Base-by-base conservation (phyloP, 2,329 filamentous ascomycete species). In the Fusarium austroafricanum region DNA sequence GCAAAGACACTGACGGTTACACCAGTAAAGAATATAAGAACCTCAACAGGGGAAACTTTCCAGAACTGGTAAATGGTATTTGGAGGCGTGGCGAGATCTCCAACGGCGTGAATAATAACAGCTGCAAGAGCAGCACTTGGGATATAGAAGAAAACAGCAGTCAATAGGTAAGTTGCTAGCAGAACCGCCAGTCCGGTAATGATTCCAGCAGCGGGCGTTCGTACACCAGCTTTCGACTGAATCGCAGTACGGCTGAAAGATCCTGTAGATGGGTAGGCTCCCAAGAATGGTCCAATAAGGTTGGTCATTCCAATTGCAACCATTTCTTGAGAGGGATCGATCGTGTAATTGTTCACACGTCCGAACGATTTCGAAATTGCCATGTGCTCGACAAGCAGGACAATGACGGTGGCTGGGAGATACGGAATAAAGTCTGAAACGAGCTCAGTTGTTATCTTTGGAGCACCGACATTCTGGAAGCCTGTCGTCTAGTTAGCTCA, bases 331-430 rank as follows among this genome's bases (percentile, higher is more conserved):
- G 95, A 97, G 0, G 96, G 94, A 72, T 97, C 90, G 76, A 99
- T 97, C 17, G 89, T 90, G 80, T 99, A 99, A 81, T 97, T 97
- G 83, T 97, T 98, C 73, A 97, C 88, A 61, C 95, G 88, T 11
- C 96, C 96, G 71, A 99, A 98, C 0, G 95, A 97, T 79, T 98
- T 99, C 18, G 94, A 93, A 67, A 98, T 97, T 46, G 95, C 94
- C 73, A 98, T 97, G 77, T 98, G 95, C 79, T 98, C 96, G 64
- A 98, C 96, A 35, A 98, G 85, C 58, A 98, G 85, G n/a, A 99
- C 94, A 69, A 98, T 97, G 52, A 97, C 90, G 1, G 92, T 90
- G 10, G 92, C 92, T 0, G 96, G 96, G 6, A 98, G 83, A 67
- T 97, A 86, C 42, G 84, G 83, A 2, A 86, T 84, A 74, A 97